These are phyloP conservation scores for Rhodotorula sp. DNA, from an alignment of 1,284 basidiomycete genomes.

Conservation along the genomic window DNA sequence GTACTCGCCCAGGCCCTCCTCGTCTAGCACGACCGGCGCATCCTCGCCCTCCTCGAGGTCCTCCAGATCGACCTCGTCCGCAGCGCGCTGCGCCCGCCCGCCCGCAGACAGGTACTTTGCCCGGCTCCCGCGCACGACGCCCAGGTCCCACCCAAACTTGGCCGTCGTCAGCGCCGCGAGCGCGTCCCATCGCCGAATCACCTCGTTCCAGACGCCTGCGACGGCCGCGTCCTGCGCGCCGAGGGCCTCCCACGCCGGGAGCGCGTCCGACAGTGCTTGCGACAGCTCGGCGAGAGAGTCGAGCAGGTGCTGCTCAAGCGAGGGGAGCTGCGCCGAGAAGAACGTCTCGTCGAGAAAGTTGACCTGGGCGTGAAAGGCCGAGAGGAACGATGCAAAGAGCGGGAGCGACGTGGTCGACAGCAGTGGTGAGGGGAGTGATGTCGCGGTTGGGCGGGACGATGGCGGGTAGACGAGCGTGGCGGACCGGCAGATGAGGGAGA, in stretches of 20 bases:
- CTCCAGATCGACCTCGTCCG: slow-evolving; percentile 42
- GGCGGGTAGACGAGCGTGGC: slow-evolving; percentile 38
- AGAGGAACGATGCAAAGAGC: slow-evolving; percentile 43
- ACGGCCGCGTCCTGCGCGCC: background rate
- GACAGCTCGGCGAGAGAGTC: slow-evolving; percentile 50
- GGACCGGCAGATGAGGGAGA: slow-evolving; percentile 49
- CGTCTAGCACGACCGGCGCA: slow-evolving; percentile 45
- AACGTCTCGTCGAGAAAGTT: slow-evolving; percentile 48
- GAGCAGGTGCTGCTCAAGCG: slow-evolving; percentile 51
- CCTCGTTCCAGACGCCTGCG: slow-evolving; percentile 18
- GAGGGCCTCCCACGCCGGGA: slow-evolving; percentile 7
- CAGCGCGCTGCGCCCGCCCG: slow-evolving; percentile 7
- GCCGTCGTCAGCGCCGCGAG: slow-evolving; percentile 25
- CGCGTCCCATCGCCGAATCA: slow-evolving; percentile 36
- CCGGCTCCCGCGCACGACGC: slow-evolving; percentile 26
- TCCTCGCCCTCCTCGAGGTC: slow-evolving; percentile 47
- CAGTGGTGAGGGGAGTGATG: slow-evolving; percentile 4
- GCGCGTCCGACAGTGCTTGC: slow-evolving; percentile 38
- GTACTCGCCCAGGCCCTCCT: background rate
- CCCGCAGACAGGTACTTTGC: slow-evolving; percentile 14
- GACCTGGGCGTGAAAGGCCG: slow-evolving; percentile 48
- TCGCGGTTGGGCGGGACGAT: slow-evolving; percentile 27
- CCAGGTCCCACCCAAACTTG: slow-evolving; percentile 45
- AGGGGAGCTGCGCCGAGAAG: slow-evolving; percentile 53
- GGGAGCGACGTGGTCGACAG: slow-evolving; percentile 15